Conservation (phyloP, 1,284 basidiomycete species). For the Pyrrhoderma lamaoense region DNA sequence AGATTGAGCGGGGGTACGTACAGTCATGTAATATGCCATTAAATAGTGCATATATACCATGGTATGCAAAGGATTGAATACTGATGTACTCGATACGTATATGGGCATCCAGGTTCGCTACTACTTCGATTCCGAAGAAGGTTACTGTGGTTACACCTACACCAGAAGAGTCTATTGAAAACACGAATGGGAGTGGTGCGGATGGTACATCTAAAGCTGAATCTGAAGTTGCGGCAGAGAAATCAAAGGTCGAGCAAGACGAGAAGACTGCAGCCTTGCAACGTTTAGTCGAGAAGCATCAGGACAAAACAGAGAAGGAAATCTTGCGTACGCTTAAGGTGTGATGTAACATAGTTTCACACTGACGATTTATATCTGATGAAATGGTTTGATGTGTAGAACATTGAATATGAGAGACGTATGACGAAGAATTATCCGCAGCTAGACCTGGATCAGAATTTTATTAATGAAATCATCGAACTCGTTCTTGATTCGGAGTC, state of each 20-base stretch:
- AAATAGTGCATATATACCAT: background rate
- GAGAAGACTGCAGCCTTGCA: constrained; percentile 37
- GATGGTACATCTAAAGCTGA: constrained; percentile 13
- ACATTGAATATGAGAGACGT: constrained; percentile 79
- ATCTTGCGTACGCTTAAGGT: constrained; percentile 62
- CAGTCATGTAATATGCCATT: background rate
- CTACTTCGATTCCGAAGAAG: constrained; percentile 86
- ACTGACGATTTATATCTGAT: too few species aligned
- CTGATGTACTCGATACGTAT: background rate
- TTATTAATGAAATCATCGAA: constrained; percentile 56
- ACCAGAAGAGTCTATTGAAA: constrained; percentile 23
- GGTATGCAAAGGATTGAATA: background rate
- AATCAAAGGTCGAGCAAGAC: constrained; percentile 22
- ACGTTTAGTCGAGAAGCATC: constrained; percentile 69
- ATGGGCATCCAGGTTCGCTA: constrained; percentile 62
- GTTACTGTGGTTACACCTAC: constrained; percentile 28
- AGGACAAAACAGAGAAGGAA: constrained; percentile 89
- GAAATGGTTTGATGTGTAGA: too few species aligned
- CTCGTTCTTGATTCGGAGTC: constrained; percentile 35
- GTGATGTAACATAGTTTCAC: too few species aligned
- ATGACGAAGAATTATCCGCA: constrained; percentile 59
- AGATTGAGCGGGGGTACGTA: constrained; percentile 49
- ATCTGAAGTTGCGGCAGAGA: constrained; percentile 3
- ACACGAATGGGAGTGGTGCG: constrained; percentile 14
- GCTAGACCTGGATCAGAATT: constrained; percentile 55